A percentile compares a stretch with the other conserved stretches of the same genome.
These are phyloP conservation scores for Hevea brasiliensis DNA, from an alignment of 345 rosid genomes.

Conservation along the genomic window DNA sequence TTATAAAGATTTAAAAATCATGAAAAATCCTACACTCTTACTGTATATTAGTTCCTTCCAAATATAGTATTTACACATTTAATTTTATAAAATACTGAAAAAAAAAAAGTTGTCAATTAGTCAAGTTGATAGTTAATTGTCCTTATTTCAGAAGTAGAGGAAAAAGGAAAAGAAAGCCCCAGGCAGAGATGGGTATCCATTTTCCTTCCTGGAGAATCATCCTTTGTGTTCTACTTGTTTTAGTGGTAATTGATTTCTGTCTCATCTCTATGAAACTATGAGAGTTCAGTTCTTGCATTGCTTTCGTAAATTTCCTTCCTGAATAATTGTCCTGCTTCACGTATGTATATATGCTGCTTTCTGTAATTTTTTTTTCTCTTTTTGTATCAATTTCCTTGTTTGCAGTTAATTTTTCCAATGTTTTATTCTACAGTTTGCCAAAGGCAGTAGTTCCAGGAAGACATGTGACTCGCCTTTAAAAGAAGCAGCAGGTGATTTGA, in stretches of 20 bases:
- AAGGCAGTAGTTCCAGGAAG: conserved; percentile 12
- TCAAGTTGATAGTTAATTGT: not conserved
- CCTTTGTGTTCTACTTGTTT: conserved; percentile 7
- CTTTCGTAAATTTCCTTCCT: too few relatives aligned
- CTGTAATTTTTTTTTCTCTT: not conserved
- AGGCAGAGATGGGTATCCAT: conserved; percentile 5
- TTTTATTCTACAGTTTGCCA: conserved; percentile 11
- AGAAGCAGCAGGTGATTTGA: not conserved
- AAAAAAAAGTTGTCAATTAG: not conserved
- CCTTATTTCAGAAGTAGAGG: not conserved
- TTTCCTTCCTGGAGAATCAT: conserved; percentile 3
- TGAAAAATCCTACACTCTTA: too few relatives aligned
- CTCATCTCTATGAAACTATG: not conserved
- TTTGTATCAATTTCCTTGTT: not conserved
- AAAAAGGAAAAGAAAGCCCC: not conserved
- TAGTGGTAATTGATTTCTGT: conserved; percentile 12
- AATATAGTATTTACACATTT: too few relatives aligned
- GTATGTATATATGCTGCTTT: not conserved
- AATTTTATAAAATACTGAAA: too few relatives aligned
- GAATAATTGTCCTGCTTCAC: too few relatives aligned
- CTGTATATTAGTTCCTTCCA: too few relatives aligned
- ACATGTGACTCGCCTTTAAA: not conserved
- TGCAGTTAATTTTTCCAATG: not conserved
- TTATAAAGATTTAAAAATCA: too few relatives aligned
- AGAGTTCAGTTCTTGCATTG: not conserved